Conservation (phyloP, 495 filamentous ascomycete genomes). For the Tetracladium setigerum region DNA sequence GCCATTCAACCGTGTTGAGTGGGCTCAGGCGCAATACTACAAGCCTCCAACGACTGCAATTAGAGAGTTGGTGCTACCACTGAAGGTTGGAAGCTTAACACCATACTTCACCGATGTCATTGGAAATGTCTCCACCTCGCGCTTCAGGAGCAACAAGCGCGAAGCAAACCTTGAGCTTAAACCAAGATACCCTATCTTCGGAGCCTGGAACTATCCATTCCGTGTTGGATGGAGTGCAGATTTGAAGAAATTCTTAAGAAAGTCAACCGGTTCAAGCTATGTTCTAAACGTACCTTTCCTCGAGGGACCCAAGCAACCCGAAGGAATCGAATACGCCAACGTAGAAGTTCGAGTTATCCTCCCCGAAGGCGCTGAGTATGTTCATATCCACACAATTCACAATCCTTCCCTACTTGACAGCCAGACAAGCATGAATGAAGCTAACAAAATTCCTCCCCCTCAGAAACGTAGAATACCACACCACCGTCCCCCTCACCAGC, state of each 20-base stretch:
- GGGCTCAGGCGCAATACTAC: conserved; percentile 69
- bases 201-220: conserved; percentile 96
- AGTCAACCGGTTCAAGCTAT: conserved; percentile 53
- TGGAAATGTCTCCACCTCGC: conserved; percentile 91
- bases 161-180: conserved; percentile 83
- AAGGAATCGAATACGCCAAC: conserved; percentile 80
- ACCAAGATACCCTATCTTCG: conserved; percentile 89
- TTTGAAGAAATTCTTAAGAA: conserved; percentile 65
- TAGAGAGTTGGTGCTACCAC: conserved; percentile 71
- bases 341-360: conserved; percentile 75
- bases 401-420: background rate
- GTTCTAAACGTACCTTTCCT: conserved; percentile 95
- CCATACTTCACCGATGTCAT: conserved; percentile 96
- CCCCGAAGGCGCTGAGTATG: conserved; percentile 86
- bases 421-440: no score
- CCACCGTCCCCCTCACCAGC: conserved; percentile 47
- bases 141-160: conserved; percentile 69
- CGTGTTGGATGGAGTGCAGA: conserved; percentile 90
- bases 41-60: conserved; percentile 67
- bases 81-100: conserved; percentile 68
- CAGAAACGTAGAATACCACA: conserved; percentile 63
- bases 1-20: conserved; percentile 83
- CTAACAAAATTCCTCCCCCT: background rate
- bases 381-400: conserved; percentile 24
- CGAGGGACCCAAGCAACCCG: conserved; percentile 77